phyloP scores from a whole-genome alignment of 2,329 filamentous ascomycete genomes.

The Fusarium fracticaudum region DNA sequence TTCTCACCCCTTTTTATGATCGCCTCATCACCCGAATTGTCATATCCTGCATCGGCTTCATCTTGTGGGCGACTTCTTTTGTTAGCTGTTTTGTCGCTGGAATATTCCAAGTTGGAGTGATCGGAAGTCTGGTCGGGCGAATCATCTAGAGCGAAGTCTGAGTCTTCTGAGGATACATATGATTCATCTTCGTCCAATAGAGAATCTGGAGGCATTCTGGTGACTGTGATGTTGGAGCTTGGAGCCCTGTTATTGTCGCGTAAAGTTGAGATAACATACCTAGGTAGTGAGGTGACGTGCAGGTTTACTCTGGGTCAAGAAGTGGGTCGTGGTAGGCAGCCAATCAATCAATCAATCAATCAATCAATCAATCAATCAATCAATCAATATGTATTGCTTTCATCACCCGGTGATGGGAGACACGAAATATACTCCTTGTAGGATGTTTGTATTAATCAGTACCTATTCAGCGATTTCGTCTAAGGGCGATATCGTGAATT shows the following conservation, averaged over 20 bases:
- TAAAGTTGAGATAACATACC: neutral
- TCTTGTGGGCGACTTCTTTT: conserved; percentile 36
- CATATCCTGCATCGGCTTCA: conserved; percentile 57
- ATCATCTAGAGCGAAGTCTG: conserved; percentile 74
- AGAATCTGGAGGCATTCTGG: conserved; percentile 56
- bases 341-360: conserved; percentile 44
- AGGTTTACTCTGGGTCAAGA: neutral
- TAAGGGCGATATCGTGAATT: neutral
- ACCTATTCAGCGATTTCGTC: neutral
- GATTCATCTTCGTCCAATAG: conserved; percentile 61
- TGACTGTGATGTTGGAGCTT: neutral
- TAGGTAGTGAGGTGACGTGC: neutral
- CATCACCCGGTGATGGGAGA: neutral
- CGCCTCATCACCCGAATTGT: conserved; percentile 78
- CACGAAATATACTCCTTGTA: neutral
- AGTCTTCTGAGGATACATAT: conserved; percentile 77
- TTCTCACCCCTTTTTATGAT: conserved; percentile 72
- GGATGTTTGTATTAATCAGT: neutral
- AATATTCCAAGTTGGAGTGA: conserved; percentile 61
- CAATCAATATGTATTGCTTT: conserved; percentile 28
- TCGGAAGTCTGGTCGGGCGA: conserved; percentile 58
- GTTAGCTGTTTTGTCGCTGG: conserved; percentile 41
- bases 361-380: conserved; percentile 41
- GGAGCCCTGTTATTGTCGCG: neutral
- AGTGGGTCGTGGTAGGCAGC: conserved; percentile 16